Conservation (phyloP, 345 rosid genomes). For the Linum tenue region DNA sequence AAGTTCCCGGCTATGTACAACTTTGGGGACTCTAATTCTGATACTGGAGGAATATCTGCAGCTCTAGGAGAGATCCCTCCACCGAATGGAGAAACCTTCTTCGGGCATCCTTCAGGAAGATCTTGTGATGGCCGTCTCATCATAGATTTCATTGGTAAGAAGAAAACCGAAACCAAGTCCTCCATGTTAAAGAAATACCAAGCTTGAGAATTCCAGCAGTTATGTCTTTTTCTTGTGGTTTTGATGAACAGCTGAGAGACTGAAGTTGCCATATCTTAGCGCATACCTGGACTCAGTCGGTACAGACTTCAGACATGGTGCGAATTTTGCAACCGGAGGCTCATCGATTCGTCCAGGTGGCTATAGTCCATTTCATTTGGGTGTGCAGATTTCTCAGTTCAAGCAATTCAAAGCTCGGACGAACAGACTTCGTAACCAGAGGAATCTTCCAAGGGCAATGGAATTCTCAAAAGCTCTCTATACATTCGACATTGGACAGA, state of each 20-base stretch:
- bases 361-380: constrained; percentile 52
- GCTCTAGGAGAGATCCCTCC: constrained; percentile 38
- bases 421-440: constrained; percentile 28
- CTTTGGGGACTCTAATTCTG: constrained; percentile 79
- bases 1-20: constrained; percentile 48
- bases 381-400: constrained; percentile 52
- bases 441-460: constrained; percentile 48
- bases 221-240: not conserved
- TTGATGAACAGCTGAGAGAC: constrained; percentile 43
- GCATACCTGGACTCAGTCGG: constrained; percentile 63
- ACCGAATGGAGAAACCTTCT: constrained; percentile 71
- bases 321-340: constrained; percentile 72
- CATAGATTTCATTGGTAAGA: constrained; percentile 49
- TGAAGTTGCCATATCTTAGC: constrained; percentile 46
- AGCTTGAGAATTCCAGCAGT: no score
- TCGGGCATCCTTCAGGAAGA: constrained; percentile 58
- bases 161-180: not conserved
- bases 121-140: constrained; percentile 61
- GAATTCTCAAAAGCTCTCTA: constrained; percentile 65
- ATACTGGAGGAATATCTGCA: constrained; percentile 56
- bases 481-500: constrained; percentile 66
- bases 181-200: not conserved
- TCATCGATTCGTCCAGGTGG: constrained; percentile 56
- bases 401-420: constrained; percentile 47
- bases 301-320: constrained; percentile 53